Evolutionary conservation across 108 stramenopile genomes (phyloP).

Genomic region (Conticribra weissflogii): DNA sequence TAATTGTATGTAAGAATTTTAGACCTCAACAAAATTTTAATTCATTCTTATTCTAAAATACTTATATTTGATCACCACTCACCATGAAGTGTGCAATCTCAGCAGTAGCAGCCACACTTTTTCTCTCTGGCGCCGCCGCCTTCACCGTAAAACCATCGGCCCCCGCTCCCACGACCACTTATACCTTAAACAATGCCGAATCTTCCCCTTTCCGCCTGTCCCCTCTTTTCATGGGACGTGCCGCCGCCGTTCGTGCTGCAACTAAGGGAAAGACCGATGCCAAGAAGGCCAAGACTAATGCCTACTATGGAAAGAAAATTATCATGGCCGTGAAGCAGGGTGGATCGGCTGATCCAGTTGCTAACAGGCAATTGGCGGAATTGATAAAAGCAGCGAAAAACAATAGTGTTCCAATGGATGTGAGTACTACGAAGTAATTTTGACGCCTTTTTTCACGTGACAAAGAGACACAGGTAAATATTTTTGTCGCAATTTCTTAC

Average conservation of each 20-base stretch:
- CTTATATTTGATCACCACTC: too few relatives aligned
- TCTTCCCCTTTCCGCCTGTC: slow-evolving; percentile 13
- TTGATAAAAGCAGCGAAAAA: slow-evolving; percentile 87
- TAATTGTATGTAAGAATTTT: too few relatives aligned
- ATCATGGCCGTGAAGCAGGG: slow-evolving; percentile 92
- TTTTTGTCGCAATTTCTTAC: too few relatives aligned
- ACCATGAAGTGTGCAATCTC: slow-evolving; percentile 18
- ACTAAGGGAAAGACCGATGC: slow-evolving; percentile 90
- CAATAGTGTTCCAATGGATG: slow-evolving; percentile 82
- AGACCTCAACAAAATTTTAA: too few relatives aligned
- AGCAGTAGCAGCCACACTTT: not conserved
- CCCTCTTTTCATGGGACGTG: slow-evolving; percentile 86
- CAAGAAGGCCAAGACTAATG: slow-evolving; percentile 87
- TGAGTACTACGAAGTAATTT: slow-evolving; percentile 28
- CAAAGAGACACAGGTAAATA: too few relatives aligned
- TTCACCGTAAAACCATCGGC: not conserved
- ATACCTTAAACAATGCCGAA: slow-evolving; percentile 3
- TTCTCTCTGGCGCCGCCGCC: slow-evolving; percentile 1
- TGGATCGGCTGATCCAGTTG: slow-evolving; percentile 77
- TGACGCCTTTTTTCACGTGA: too few relatives aligned
- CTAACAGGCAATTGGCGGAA: slow-evolving; percentile 72
- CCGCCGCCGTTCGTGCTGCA: slow-evolving; percentile 86
- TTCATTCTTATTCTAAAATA: too few relatives aligned
- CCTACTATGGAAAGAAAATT: slow-evolving; percentile 85
- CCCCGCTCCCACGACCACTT: not conserved